Conservation (phyloP, 1,284 basidiomycete species). For the Wallemia mellicola region DNA sequence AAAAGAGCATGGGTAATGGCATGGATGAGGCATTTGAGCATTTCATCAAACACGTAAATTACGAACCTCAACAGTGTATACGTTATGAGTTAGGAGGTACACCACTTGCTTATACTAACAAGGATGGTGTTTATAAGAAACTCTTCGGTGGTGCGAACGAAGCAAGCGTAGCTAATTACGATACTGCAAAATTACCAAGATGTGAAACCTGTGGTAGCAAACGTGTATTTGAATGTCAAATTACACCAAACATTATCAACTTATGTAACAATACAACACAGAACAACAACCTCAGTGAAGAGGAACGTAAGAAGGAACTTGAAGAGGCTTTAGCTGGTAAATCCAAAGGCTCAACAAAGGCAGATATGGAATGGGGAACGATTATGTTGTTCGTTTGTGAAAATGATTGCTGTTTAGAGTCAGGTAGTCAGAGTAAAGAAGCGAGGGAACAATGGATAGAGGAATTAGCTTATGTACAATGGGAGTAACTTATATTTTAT, state of each 20-base stretch:
- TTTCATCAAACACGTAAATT: constrained; percentile 35
- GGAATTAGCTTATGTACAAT: not conserved
- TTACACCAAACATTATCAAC: constrained; percentile 63
- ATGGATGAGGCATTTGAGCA: constrained; percentile 45
- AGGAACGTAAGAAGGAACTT: not conserved
- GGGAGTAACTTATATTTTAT: not conserved
- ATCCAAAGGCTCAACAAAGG: no score
- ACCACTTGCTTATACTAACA: constrained; percentile 35
- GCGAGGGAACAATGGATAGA: not conserved
- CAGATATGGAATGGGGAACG: not conserved
- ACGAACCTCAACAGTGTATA: constrained; percentile 42
- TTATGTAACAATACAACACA: constrained; percentile 16
- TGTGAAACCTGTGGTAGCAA: constrained; percentile 30
- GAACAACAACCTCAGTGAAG: no score
- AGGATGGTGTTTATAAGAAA: constrained; percentile 30
- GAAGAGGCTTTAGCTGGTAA: not conserved
- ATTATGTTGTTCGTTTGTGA: not conserved
- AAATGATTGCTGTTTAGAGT: not conserved
- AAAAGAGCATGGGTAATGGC: constrained; percentile 29
- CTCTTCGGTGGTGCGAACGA: constrained; percentile 27
- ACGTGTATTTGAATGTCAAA: constrained; percentile 48
- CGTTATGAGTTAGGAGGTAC: constrained; percentile 47
- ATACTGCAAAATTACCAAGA: constrained; percentile 16
- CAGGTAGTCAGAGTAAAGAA: not conserved
- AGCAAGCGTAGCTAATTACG: no score